Percentiles rank a stretch among this genome's conserved stretches.
Conservation (phyloP, 768 basidiomycete genomes). For the Serendipita sp. region DNA sequence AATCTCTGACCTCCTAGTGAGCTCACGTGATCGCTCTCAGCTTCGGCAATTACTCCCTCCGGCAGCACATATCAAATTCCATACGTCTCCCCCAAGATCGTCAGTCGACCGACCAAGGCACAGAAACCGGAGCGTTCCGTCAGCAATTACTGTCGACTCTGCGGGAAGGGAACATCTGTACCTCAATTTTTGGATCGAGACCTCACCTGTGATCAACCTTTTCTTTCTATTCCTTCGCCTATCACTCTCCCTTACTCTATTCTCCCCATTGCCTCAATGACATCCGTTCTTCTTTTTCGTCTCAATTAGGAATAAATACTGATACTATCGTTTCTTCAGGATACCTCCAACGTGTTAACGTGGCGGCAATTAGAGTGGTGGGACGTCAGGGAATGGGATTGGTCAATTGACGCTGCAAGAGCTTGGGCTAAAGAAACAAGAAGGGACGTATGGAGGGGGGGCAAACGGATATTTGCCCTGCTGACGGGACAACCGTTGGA, state of each 20-base stretch:
- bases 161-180: conserved; percentile 70
- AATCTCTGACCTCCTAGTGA: not conserved
- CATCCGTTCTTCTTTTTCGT: conserved; percentile 3
- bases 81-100: conserved; percentile 22
- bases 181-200: conserved; percentile 62
- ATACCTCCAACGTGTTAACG: not conserved
- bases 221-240: not conserved
- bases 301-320: not conserved
- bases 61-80: not conserved
- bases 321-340: not conserved
- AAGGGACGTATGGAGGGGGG: not conserved
- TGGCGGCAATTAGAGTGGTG: not conserved
- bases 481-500: not conserved
- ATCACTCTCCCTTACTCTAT: not conserved
- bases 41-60: not conserved
- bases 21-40: not conserved
- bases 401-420: not conserved
- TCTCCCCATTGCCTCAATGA: not conserved
- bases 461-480: conserved; percentile 1
- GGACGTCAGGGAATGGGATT: conserved; percentile 5
- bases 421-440: not conserved
- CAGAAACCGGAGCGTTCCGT: conserved; percentile 65
- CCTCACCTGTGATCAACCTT: conserved; percentile 32
- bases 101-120: conserved; percentile 61
- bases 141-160: conserved; percentile 57